Evolutionary conservation across 495 filamentous ascomycete species (phyloP), one percentile per base, ranked within the genome.

Genomic region (Daldinia childiae): DNA sequence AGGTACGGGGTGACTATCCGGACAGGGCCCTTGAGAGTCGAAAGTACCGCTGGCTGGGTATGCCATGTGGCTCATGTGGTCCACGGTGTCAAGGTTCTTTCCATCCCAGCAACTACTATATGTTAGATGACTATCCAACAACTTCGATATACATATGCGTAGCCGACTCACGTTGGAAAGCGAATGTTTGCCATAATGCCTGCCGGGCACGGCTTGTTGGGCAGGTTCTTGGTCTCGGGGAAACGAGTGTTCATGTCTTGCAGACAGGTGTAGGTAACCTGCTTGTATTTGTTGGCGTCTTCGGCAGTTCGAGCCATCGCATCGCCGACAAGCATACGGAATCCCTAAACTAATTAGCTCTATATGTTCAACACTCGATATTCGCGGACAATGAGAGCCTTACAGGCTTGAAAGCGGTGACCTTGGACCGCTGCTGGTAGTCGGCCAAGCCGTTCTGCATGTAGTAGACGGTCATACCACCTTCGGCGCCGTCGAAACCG

Each of bases 131-230:
- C 26, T 17, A 11, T 15, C 26, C 36, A 17, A 62, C 21, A 21
- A 34, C 1, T 34, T 24, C 12, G 6, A 3, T 9, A 38, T 21
- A 8, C 9, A 19, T 41, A 29, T 2, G 36, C 32, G 26, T 17
- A 6, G 8, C 45, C 2, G 6, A 73, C 75, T 71, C 36, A 77
- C 74, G 74, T 79, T 19, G 74, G 73, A 70, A 79, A 78, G 32
- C 78, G 80, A 45, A 80, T 74, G 57, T 77, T 82, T 32, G 79
- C 75, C 68, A 79, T 79, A 57, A 84, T 80, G 32, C 82, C 82
- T 8, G 58, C 72, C 30, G 75, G 75, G 39, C 75, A 77, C 17
- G 51, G 54, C 50, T 77, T 75, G 5, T 58, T 56, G 15, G 74
- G 74, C 3, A 77, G 50, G 38, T 73, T 69, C 50, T 74, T 77